Evolutionary conservation across 805 yeast species (phyloP).

Genomic region (Yamadazyma sp.): DNA sequence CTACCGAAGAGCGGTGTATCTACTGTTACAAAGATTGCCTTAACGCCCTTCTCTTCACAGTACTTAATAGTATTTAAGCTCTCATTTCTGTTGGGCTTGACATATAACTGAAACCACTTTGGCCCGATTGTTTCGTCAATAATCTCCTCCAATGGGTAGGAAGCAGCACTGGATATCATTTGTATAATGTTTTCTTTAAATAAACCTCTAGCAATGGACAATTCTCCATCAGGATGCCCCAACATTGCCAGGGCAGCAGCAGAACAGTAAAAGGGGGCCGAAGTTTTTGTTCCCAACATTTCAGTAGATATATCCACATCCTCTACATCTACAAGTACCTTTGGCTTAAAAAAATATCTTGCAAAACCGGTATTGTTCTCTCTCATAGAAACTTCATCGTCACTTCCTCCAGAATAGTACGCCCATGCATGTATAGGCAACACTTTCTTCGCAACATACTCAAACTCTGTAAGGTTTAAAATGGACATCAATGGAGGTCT

Average conservation of each 20-base stretch:
- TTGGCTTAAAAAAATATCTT: conserved; percentile 47
- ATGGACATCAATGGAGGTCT: conserved; percentile 32
- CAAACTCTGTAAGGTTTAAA: conserved; percentile 40
- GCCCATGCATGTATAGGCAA: conserved; percentile 37
- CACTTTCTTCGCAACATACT: conserved; percentile 35
- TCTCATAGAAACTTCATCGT: conserved; percentile 46
- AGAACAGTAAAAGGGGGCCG: conserved; percentile 47
- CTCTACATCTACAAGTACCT: conserved; percentile 35
- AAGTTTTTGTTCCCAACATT: conserved; percentile 30
- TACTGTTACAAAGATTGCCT: conserved; percentile 53
- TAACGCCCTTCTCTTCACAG: conserved; percentile 41
- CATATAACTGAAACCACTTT: conserved; percentile 52
- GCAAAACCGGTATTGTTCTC: conserved; percentile 45
- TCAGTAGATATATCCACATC: conserved; percentile 27
- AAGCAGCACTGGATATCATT: conserved; percentile 47
- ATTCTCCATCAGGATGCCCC: conserved; percentile 46
- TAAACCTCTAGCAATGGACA: conserved; percentile 39
- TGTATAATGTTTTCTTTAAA: conserved; percentile 43
- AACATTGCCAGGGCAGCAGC: conserved; percentile 47
- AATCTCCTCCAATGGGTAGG: conserved; percentile 43
- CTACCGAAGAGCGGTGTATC: conserved; percentile 56
- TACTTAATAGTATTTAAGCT: conserved; percentile 33
- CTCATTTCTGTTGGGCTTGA: conserved; percentile 35
- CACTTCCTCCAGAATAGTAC: conserved; percentile 46
- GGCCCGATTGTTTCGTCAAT: conserved; percentile 28